A percentile compares a stretch with the other conserved stretches of the same genome.
These are phyloP conservation scores for Globisporangium spiculum DNA, from an alignment of 352 stramenopile genomes.

Conservation along the genomic window DNA sequence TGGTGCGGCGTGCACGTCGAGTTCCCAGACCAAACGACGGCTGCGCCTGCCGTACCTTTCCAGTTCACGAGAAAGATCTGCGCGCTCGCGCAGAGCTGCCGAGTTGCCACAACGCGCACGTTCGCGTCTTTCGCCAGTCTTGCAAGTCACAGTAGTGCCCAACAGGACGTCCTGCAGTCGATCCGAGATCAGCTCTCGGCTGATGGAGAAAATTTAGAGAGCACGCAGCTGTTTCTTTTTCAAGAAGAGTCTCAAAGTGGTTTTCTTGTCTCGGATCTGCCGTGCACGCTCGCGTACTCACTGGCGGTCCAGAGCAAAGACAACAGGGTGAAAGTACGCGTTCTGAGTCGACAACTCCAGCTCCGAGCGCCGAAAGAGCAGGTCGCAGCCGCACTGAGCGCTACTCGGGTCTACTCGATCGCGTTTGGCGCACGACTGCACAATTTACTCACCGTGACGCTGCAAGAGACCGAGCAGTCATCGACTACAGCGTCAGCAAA, in stretches of 20 bases:
- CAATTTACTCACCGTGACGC: conserved; percentile 2
- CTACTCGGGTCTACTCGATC: conserved; percentile 12
- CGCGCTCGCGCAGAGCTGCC: conserved; percentile 6
- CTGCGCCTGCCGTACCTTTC: neutral
- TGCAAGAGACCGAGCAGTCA: neutral
- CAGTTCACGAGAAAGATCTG: conserved; percentile 12
- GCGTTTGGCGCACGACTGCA: conserved; percentile 7
- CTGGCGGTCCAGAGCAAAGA: conserved; percentile 2
- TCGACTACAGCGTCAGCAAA: neutral
- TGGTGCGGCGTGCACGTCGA: conserved; percentile 11
- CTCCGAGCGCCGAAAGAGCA: neutral
- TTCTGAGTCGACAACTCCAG: conserved; percentile 7
- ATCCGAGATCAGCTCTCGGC: conserved; percentile 11
- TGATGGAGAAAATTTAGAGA: conserved; percentile 13
- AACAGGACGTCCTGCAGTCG: conserved; percentile 14
- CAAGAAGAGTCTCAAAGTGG: neutral
- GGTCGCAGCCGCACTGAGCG: neutral
- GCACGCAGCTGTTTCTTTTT: conserved; percentile 16
- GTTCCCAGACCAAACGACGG: neutral
- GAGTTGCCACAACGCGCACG: neutral
- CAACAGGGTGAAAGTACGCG: neutral
- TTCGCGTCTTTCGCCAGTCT: neutral
- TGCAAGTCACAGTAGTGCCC: conserved; percentile 12
- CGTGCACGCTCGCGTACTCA: conserved; percentile 12
- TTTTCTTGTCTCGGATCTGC: conserved; percentile 10